A percentile compares a stretch with the other conserved stretches of the same genome.
These are phyloP conservation scores for Pestalotiopsis fici DNA, from an alignment of 2,329 filamentous ascomycete species.

Conservation along the genomic window DNA sequence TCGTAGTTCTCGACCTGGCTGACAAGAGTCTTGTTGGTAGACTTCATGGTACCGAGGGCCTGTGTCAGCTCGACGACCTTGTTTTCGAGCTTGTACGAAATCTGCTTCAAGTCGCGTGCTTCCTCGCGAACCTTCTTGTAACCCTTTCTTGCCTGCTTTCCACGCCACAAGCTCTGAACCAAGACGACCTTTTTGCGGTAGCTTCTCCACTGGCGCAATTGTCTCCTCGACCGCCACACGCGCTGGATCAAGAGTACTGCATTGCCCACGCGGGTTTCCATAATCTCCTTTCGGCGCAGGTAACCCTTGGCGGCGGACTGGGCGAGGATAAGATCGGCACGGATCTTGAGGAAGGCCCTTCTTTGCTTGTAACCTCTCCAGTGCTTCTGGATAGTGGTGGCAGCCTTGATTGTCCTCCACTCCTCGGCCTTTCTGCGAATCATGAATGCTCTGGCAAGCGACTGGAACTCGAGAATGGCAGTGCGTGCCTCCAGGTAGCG, in stretches of 20 bases:
- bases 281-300: constrained; percentile 84
- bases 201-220: constrained; percentile 79
- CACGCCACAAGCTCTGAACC: constrained; percentile 91
- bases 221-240: constrained; percentile 79
- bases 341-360: constrained; percentile 75
- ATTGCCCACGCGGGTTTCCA: constrained; percentile 92
- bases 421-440: constrained; percentile 79
- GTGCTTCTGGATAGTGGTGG: constrained; percentile 90
- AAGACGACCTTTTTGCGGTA: constrained; percentile 89
- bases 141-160: constrained; percentile 73
- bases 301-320: constrained; percentile 92
- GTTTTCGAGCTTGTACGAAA: constrained; percentile 99
- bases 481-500: constrained; percentile 86
- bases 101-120: constrained; percentile 97
- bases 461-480: constrained; percentile 79
- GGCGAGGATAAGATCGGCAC: constrained; percentile 82
- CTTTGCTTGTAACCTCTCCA: constrained; percentile 93
- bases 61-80: constrained; percentile 99
- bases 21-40: constrained; percentile 87
- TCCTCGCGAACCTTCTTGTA: constrained; percentile 95
- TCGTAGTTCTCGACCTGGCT: constrained; percentile 95
- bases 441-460: constrained; percentile 74
- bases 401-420: constrained; percentile 79
- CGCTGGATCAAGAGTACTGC: constrained; percentile 89
- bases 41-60: constrained; percentile 86